Evolutionary conservation across 352 stramenopile species (phyloP).

Genomic region (Phytophthora kernoviae): DNA sequence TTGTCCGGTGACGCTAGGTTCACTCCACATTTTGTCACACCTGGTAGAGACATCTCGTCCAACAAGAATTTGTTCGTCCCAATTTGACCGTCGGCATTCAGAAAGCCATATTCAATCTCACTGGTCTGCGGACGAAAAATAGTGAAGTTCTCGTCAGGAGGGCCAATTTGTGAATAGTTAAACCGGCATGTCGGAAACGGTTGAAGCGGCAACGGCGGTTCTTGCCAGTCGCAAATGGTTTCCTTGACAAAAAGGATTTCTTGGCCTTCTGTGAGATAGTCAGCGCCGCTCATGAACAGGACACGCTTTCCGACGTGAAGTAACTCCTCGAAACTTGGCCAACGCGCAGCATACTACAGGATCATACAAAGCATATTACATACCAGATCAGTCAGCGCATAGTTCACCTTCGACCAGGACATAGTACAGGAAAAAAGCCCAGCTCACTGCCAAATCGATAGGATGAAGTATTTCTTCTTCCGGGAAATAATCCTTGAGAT

Average conservation of each 20-base stretch:
- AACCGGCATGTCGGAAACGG: constrained; percentile 66
- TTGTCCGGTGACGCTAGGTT: constrained; percentile 86
- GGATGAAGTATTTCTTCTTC: constrained; percentile 69
- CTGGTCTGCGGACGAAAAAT: constrained; percentile 86
- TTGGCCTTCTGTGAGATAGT: constrained; percentile 68
- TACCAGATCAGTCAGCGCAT: constrained; percentile 3
- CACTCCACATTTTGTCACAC: constrained; percentile 68
- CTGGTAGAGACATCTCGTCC: constrained; percentile 67
- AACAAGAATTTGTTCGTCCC: constrained; percentile 72
- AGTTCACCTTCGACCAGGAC: constrained; percentile 1
- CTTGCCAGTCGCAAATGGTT: constrained; percentile 78
- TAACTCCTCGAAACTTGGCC: constrained; percentile 73
- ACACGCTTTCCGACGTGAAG: constrained; percentile 66
- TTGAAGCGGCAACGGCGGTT: constrained; percentile 62
- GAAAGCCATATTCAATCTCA: constrained; percentile 84
- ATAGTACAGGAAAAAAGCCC: constrained; percentile 1
- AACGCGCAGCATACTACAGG: constrained; percentile 47
- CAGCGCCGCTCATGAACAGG: constrained; percentile 77
- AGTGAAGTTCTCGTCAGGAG: constrained; percentile 49
- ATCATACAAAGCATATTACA: not conserved
- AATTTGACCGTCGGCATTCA: constrained; percentile 79
- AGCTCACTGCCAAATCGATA: constrained; percentile 60
- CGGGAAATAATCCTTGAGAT: constrained; percentile 67
- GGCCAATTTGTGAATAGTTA: constrained; percentile 48
- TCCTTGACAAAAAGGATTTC: constrained; percentile 82